Conservation (phyloP, 2,329 filamentous ascomycete genomes). For the Colletotrichum liaoningense region DNA sequence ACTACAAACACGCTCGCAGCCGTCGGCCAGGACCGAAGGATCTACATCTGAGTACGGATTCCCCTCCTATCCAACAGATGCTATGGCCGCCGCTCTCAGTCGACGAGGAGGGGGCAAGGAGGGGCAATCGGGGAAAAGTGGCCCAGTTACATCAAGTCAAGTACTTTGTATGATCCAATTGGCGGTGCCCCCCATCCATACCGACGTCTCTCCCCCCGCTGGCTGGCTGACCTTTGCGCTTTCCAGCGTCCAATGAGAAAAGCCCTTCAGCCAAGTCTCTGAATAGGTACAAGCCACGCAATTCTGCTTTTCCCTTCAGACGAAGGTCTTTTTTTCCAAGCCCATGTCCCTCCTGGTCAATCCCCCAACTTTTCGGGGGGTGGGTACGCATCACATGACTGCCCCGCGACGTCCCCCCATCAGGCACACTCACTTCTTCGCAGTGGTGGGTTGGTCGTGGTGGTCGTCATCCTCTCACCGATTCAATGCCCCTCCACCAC, state of each 20-base stretch:
- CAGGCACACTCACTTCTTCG: background rate
- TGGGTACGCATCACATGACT: slow-evolving; percentile 32
- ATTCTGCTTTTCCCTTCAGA: background rate
- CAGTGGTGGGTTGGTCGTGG: background rate
- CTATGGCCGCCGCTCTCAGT: slow-evolving; percentile 26
- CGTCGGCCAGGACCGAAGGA: slow-evolving; percentile 20
- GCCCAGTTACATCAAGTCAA: background rate
- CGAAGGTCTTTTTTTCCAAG: background rate
- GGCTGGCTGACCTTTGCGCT: background rate
- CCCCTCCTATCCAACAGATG: slow-evolving; percentile 17
- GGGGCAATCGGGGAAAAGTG: slow-evolving; percentile 1
- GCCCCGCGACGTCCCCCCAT: slow-evolving; percentile 28
- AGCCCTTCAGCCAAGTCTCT: background rate
- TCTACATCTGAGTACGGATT: background rate
- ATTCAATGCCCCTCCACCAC: slow-evolving; percentile 5
- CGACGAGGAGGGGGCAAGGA: background rate
- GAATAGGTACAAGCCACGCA: background rate
- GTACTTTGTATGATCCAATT: slow-evolving; percentile 16
- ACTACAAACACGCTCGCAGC: background rate
- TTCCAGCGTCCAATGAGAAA: slow-evolving; percentile 2
- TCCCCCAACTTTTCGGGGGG: slow-evolving; percentile 1
- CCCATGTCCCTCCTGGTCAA: slow-evolving; percentile 2
- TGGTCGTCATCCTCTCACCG: background rate
- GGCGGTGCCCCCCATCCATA: background rate
- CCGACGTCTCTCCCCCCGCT: background rate